These are phyloP conservation scores for Boletus insuetus DNA, from an alignment of 768 basidiomycete species.

Conservation along the genomic window DNA sequence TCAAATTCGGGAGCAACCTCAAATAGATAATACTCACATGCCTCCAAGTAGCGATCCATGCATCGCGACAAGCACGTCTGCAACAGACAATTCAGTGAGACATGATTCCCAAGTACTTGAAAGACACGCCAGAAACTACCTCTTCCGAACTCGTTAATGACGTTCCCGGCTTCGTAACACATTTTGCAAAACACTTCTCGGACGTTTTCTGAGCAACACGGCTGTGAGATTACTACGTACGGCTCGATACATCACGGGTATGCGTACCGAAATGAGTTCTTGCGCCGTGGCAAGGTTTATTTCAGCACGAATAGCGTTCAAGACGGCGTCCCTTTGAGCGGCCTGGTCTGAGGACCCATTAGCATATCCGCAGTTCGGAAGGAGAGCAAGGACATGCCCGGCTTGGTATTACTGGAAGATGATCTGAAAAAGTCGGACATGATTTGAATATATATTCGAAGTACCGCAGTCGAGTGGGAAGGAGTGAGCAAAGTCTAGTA, in stretches of 20 bases:
- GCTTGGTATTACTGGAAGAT: constrained; percentile 26
- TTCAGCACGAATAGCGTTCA: constrained; percentile 66
- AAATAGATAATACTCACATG: constrained; percentile 52
- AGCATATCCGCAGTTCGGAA: neutral
- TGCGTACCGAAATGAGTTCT: constrained; percentile 69
- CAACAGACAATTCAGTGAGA: neutral
- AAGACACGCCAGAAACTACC: constrained; percentile 38
- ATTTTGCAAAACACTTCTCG: constrained; percentile 76
- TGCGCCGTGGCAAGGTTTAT: constrained; percentile 74
- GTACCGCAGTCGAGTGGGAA: neutral
- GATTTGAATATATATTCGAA: neutral
- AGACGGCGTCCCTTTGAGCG: constrained; percentile 44
- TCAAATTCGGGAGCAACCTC: constrained; percentile 1
- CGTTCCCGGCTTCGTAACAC: constrained; percentile 70
- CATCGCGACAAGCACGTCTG: constrained; percentile 77
- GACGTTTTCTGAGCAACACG: constrained; percentile 58
- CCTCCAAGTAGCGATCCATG: constrained; percentile 81
- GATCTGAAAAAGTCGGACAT: constrained; percentile 59
- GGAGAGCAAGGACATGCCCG: constrained; percentile 16
- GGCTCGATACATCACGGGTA: neutral
- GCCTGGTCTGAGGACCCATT: constrained; percentile 27
- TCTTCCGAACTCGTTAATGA: constrained; percentile 71
- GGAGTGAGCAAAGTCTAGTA: neutral
- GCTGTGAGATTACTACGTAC: neutral
- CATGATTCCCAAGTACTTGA: neutral